A percentile compares a stretch with the other conserved stretches of the same genome.
Evolutionary conservation across 179 eudicot genomes (phyloP).

Genomic region (Camellia oleifera): DNA sequence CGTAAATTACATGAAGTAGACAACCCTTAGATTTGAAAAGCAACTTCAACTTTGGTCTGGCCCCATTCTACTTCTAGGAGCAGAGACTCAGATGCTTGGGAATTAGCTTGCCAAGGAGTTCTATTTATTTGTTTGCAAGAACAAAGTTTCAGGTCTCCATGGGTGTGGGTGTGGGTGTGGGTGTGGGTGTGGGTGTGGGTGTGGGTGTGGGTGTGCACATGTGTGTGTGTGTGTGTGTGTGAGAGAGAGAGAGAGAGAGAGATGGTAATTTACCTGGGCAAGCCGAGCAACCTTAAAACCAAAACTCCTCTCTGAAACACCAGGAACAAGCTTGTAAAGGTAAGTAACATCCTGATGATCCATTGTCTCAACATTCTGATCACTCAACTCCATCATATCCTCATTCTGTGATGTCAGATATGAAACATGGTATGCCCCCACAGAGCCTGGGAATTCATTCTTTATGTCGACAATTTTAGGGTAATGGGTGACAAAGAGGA

Average conservation of each 20-base stretch:
- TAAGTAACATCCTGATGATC: conserved; percentile 65
- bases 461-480: conserved; percentile 75
- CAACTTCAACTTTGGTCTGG: background rate
- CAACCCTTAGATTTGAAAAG: background rate
- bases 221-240: too few relatives aligned
- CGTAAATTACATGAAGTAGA: background rate
- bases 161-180: too few relatives aligned
- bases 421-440: conserved; percentile 88
- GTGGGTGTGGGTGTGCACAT: too few relatives aligned
- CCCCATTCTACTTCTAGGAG: background rate
- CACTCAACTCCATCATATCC: conserved; percentile 15
- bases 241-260: background rate
- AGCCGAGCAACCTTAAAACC: conserved; percentile 96
- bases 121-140: too few relatives aligned
- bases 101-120: background rate
- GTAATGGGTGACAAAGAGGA: conserved; percentile 91
- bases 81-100: background rate
- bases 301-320: conserved; percentile 80
- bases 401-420: conserved; percentile 56
- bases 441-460: conserved; percentile 68
- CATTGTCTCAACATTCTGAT: conserved; percentile 24
- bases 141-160: background rate
- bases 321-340: conserved; percentile 86
- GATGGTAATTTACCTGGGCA: conserved; percentile 66
- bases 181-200: too few relatives aligned